These are phyloP conservation scores for Otatea glauca DNA, from an alignment of 176 grass and related monocot species.

Conservation along the genomic window DNA sequence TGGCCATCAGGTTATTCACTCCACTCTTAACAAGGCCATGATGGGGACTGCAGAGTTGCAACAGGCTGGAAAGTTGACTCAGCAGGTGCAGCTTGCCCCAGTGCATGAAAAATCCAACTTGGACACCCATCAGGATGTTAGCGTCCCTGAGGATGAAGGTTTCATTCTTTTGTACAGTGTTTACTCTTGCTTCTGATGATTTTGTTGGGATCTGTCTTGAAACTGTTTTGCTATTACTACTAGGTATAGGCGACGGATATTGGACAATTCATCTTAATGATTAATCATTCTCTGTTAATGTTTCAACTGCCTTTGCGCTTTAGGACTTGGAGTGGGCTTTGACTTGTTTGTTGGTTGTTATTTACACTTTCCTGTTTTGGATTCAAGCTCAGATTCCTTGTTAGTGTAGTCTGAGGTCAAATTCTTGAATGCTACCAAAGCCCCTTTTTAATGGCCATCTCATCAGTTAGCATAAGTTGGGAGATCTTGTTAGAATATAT, in stretches of 20 bases:
- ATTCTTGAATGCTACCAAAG: background rate
- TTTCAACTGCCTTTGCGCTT: conserved; percentile 6
- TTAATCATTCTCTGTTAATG: conserved; percentile 12
- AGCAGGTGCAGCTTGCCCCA: conserved; percentile 34
- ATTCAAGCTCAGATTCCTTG: background rate
- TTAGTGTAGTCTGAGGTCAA: conserved; percentile 22
- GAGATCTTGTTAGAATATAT: conserved; percentile 22
- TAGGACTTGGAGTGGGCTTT: conserved; percentile 9
- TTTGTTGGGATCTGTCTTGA: background rate
- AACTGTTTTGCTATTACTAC: conserved; percentile 16
- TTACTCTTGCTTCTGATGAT: conserved; percentile 16
- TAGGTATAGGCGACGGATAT: background rate
- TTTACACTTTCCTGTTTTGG: conserved; percentile 9
- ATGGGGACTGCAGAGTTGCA: conserved; percentile 36
- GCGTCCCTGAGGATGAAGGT: conserved; percentile 65
- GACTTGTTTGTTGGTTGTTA: background rate
- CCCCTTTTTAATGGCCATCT: background rate
- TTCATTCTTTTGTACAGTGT: conserved; percentile 14
- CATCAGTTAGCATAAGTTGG: conserved; percentile 20
- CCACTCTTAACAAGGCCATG: conserved; percentile 37
- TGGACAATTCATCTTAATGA: background rate
- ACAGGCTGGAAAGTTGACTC: conserved; percentile 35
- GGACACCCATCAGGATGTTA: conserved; percentile 41
- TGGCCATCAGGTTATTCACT: conserved; percentile 22
- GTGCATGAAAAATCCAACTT: conserved; percentile 51